These are phyloP conservation scores for Russula ochroleuca DNA, from an alignment of 768 basidiomycete genomes.

Conservation along the genomic window DNA sequence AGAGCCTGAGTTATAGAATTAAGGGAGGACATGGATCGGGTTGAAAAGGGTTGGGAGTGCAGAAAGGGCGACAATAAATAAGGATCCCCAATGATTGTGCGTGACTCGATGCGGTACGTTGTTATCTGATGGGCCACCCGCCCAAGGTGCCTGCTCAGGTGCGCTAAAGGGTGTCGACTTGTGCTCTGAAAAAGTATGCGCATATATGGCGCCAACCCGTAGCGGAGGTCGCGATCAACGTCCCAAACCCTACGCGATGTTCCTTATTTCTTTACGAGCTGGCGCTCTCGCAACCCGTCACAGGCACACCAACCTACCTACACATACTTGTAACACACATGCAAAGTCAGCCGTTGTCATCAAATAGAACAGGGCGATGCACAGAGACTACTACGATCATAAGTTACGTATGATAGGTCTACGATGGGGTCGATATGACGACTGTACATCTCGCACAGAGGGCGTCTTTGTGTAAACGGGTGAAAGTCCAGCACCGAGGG, in stretches of 20 bases:
- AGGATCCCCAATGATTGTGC: slow-evolving; percentile 2
- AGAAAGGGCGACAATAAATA: slow-evolving; percentile 2
- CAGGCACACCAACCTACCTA: neutral
- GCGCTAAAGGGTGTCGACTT: slow-evolving; percentile 14
- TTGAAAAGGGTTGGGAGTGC: slow-evolving; percentile 12
- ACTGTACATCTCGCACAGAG: slow-evolving; percentile 64
- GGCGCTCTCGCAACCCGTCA: neutral
- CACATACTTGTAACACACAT: neutral
- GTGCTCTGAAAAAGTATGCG: slow-evolving; percentile 13
- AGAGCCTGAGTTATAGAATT: slow-evolving; percentile 42
- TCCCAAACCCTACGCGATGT: neutral
- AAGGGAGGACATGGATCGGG: slow-evolving; percentile 37
- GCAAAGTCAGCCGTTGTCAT: neutral
- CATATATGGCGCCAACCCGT: slow-evolving; percentile 22
- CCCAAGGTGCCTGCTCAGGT: slow-evolving; percentile 1
- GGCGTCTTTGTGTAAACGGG: slow-evolving; percentile 44
- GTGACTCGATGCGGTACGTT: slow-evolving; percentile 27
- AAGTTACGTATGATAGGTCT: slow-evolving; percentile 19
- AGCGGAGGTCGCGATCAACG: neutral
- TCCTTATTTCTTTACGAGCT: slow-evolving; percentile 13
- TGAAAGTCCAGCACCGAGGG: slow-evolving; percentile 87
- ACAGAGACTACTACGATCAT: slow-evolving; percentile 2
- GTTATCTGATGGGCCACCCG: slow-evolving; percentile 28
- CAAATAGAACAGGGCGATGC: neutral
- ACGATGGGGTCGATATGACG: slow-evolving; percentile 26